Evolutionary conservation across 768 basidiomycete genomes (phyloP), one percentile per base, ranked within the genome.

Genomic region (Boletus subcaerulescens): DNA sequence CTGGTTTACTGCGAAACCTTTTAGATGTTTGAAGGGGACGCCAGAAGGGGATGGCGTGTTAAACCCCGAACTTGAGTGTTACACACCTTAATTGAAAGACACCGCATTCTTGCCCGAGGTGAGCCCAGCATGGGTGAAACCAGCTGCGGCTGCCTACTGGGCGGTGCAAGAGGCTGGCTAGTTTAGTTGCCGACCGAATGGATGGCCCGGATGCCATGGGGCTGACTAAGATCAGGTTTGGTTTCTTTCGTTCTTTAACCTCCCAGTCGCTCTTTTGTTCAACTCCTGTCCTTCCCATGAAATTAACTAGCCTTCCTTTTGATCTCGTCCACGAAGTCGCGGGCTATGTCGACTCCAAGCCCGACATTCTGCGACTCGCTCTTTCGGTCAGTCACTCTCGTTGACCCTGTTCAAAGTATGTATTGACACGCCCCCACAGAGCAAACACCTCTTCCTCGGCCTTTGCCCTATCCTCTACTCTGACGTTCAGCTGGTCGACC

Each of bases 251-350:
- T 45, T 36, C 35, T 46, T 46, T 18, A 39, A 39, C 38, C 9
- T 39, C 11, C n/a, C 38, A 39, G 17, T 39, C 33, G 33, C 14
- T 35, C 33, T 14, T 13, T 35, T 14, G 29, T 35, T 0, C 4
- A 35, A 35, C 33, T 35, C 33, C 33, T 35, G 33, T 35, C 42
- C 24, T 46, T 46, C 40, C 50, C 51, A 66, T 65, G 65, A 47
- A 50, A 12, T 49, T 71, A 36, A 31, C 58, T 20, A 52, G 17
- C 6, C 53, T 76, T 14, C 88, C 87, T 0, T 76, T 75, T 32
- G 89, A 91, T 67, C 65, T 90, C 43, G 74, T 89, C 41, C 78
- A 88, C 42, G 86, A 89, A 65, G 79, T 90, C 47, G 81, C 86
- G 1, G 66, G 68, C 24, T 76, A 77, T 63, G 68, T 89, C 41